Base-by-base conservation (phyloP, 1,139 yeast species). In the Hansenula sp. region DNA sequence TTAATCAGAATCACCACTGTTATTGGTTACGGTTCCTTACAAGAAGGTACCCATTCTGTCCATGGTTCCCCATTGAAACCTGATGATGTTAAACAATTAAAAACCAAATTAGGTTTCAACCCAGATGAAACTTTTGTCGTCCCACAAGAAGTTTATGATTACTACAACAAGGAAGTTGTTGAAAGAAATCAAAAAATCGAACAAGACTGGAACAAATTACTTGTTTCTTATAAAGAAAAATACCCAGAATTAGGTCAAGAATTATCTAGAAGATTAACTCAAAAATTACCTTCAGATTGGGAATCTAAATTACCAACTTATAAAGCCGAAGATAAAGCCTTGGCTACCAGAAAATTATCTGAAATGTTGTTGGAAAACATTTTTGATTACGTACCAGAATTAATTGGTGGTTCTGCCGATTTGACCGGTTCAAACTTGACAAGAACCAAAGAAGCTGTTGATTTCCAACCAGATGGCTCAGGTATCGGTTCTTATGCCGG, bases 341-440 rank as follows among this genome's bases (percentile, higher is more conserved):
- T 90, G 55, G 99, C 99, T 55, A 83, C 98, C 53, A 88, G 99
- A 81, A 93, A 93, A 77, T 78, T 91, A 62, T 86, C 96, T 47
- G 98, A 93, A 76, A 78, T 76, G 55, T 89, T 86, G 43, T 74
- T 93, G 61, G 73, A 78, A 58, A 72, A 75, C 59, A 71, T 93
- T 58, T 76, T 77, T 61, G 79, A 76, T 38, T 77, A 60, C 42
- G 58, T 94, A 40, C 99, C 99, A 47, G 98, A 91, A 75, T 74
- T 93, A 52, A 72, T 93, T 63, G 98, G 98, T 74, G 99, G 99
- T 63, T 91, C 99, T 57, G 99, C 99, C 49, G 99, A 93, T 74
- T 81, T 93, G 73, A 93, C 99, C 52, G 96, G 96, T 56, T 93
- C 99, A 50, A 94, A 93, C 79, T 80, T 91, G 77, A 94, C 99